Percentiles rank a stretch among this genome's conserved stretches.
Evolutionary conservation across 2,329 filamentous ascomycete genomes (phyloP).

Genomic region (Cladorrhinum sp.): DNA sequence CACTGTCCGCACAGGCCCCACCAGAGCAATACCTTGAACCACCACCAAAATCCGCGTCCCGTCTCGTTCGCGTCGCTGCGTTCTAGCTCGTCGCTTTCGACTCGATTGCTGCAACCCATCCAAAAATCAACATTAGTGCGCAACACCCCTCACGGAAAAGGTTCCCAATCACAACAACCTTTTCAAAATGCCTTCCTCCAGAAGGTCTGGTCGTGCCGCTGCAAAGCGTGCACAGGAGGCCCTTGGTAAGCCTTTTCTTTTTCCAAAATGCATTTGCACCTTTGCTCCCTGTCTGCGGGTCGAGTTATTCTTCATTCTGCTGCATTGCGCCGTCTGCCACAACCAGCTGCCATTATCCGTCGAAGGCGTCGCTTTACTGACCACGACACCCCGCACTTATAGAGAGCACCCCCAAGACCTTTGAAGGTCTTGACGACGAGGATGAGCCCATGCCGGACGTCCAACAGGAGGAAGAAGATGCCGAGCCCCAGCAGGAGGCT

Average conservation of each 20-base stretch:
- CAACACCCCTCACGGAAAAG: neutral
- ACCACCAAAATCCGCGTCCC: conserved; percentile 14
- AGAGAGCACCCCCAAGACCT: conserved; percentile 48
- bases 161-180: neutral
- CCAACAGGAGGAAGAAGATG: conserved; percentile 35
- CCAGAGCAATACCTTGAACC: neutral
- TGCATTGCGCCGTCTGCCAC: neutral
- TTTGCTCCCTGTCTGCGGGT: neutral
- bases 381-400: conserved; percentile 5
- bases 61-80: conserved; percentile 14
- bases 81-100: conserved; percentile 7
- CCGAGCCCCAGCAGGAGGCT: conserved; percentile 38
- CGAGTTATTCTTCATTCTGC: neutral
- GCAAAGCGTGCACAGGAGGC: conserved; percentile 43
- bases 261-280: neutral
- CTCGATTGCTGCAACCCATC: neutral
- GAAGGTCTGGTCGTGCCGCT: conserved; percentile 42
- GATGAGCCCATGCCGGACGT: conserved; percentile 46
- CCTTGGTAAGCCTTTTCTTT: conserved; percentile 35
- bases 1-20: neutral
- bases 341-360: neutral
- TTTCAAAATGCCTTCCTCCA: conserved; percentile 16
- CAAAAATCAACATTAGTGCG: neutral
- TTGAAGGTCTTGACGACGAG: conserved; percentile 43
- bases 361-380: conserved; percentile 1